These are phyloP conservation scores for Silene uniflora DNA, from an alignment of 148 eudicot genomes.

Conservation along the genomic window DNA sequence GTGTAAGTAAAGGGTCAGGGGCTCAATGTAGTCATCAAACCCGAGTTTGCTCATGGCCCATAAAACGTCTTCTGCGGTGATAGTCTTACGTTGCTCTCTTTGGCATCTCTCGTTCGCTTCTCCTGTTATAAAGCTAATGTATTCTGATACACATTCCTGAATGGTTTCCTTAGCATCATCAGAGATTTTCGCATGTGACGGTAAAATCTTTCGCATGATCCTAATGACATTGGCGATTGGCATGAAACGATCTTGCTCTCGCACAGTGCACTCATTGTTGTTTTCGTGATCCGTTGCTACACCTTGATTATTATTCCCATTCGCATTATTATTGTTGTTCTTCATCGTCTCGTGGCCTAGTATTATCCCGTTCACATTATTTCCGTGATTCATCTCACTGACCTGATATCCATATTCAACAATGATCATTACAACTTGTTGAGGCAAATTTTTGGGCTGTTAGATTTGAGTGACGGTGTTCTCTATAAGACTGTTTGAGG, in stretches of 20 bases:
- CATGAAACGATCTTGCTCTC: constrained; percentile 96
- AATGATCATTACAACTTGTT: too few species aligned
- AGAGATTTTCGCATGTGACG: constrained; percentile 85
- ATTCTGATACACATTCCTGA: constrained; percentile 95
- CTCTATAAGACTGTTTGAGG: too few species aligned
- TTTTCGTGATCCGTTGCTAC: not conserved
- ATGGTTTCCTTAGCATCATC: constrained; percentile 92
- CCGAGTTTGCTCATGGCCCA: constrained; percentile 99
- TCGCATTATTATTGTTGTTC: not conserved
- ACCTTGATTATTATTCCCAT: not conserved
- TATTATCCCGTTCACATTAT: not conserved
- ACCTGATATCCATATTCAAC: too few species aligned
- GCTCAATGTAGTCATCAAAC: constrained; percentile 92
- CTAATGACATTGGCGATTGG: constrained; percentile 91
- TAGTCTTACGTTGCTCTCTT: constrained; percentile 87
- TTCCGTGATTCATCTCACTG: constrained; percentile 7
- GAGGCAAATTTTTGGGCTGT: too few species aligned
- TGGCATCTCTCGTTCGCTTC: constrained; percentile 96
- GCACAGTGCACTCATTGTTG: constrained; percentile 51
- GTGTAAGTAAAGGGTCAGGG: constrained; percentile 71
- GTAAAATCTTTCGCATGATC: constrained; percentile 87
- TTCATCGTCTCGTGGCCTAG: constrained; percentile 14
- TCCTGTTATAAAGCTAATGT: constrained; percentile 89
- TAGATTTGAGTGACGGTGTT: too few species aligned
- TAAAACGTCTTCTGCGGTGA: constrained; percentile 84